Percentiles rank a stretch among this genome's conserved stretches.
phyloP scores from a whole-genome alignment of 2,329 filamentous ascomycete species.

The Pseudopyricularia cyperi region DNA sequence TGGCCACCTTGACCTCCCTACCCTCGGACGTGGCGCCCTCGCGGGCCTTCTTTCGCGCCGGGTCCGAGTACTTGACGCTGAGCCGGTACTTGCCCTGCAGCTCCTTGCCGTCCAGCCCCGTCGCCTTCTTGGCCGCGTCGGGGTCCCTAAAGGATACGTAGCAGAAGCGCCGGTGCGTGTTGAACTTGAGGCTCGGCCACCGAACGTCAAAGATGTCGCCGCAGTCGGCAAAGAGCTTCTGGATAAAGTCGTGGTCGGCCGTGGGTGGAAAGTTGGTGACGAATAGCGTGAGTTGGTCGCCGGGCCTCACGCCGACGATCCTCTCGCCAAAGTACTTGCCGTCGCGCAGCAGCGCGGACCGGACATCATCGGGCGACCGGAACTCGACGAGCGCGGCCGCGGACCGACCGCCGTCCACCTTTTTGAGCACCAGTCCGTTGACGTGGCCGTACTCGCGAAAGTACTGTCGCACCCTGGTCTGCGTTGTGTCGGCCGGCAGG shows the following conservation, averaged over 20 bases:
- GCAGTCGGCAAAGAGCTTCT: conserved; percentile 55
- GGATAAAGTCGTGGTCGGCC: conserved; percentile 59
- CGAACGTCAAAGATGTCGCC: conserved; percentile 77
- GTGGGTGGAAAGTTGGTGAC: conserved; percentile 79
- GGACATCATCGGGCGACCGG: conserved; percentile 63
- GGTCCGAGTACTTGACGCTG: conserved; percentile 73
- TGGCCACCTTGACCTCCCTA: conserved; percentile 69
- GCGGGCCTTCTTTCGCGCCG: conserved; percentile 61
- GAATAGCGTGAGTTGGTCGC: conserved; percentile 69
- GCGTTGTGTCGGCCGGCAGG: conserved; percentile 55
- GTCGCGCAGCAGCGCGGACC: conserved; percentile 68
- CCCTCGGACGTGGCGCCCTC: conserved; percentile 75
- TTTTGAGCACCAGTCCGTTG: conserved; percentile 58
- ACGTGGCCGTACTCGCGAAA: conserved; percentile 85
- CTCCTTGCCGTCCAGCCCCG: conserved; percentile 55
- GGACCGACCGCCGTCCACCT: conserved; percentile 45
- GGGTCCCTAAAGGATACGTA: conserved; percentile 77
- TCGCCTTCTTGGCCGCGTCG: conserved; percentile 57
- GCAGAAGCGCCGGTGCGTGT: conserved; percentile 83
- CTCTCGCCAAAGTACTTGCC: conserved; percentile 65
- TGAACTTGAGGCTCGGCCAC: conserved; percentile 83
- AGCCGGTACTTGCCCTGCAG: conserved; percentile 59
- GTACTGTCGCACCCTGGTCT: conserved; percentile 70
- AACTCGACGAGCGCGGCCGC: conserved; percentile 77
- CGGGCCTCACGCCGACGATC: conserved; percentile 61